Percentiles rank a stretch among this genome's conserved stretches.
Conservation (phyloP, 306 rosid species). For the Morella rubra region DNA sequence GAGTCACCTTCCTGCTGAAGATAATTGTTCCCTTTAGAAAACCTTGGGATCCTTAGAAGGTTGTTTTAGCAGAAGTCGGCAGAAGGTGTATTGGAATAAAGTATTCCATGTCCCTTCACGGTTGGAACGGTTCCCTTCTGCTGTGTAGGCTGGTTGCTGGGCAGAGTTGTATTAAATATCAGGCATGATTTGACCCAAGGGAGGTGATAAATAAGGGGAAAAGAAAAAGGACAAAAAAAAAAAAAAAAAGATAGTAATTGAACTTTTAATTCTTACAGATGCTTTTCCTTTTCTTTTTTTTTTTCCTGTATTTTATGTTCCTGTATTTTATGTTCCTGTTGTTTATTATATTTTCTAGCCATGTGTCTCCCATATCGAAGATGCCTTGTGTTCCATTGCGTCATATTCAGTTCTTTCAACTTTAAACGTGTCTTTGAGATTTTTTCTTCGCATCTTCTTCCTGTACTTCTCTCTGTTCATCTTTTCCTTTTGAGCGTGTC, state of each 20-base stretch:
- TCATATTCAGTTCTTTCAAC: slow-evolving; percentile 1
- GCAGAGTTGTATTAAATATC: slow-evolving; percentile 5
- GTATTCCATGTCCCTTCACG: not conserved
- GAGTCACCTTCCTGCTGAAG: not conserved
- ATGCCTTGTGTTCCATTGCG: slow-evolving; percentile 6
- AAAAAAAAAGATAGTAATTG: not conserved
- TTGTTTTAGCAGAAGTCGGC: slow-evolving; percentile 7
- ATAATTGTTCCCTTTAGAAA: too few species aligned
- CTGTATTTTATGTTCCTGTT: not conserved
- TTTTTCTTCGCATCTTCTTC: slow-evolving; percentile 12
- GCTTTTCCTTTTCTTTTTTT: not conserved
- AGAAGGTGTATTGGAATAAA: slow-evolving; percentile 16
- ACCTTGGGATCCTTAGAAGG: not conserved
- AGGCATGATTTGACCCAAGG: not conserved
- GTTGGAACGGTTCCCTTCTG: not conserved
- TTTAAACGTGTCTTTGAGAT: slow-evolving; percentile 33
- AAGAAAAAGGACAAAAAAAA: too few species aligned
- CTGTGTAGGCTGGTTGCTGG: not conserved
- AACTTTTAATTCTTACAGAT: not conserved
- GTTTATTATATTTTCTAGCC: not conserved
- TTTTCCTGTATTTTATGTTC: not conserved
- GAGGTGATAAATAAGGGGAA: not conserved
- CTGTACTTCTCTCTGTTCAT: slow-evolving; percentile 6
- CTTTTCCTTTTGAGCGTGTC: slow-evolving; percentile 27
- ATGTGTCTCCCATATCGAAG: slow-evolving; percentile 1